Evolutionary conservation across 345 rosid species (phyloP), one percentile per base, ranked within the genome.

Genomic region (Eucalyptus regnans): DNA sequence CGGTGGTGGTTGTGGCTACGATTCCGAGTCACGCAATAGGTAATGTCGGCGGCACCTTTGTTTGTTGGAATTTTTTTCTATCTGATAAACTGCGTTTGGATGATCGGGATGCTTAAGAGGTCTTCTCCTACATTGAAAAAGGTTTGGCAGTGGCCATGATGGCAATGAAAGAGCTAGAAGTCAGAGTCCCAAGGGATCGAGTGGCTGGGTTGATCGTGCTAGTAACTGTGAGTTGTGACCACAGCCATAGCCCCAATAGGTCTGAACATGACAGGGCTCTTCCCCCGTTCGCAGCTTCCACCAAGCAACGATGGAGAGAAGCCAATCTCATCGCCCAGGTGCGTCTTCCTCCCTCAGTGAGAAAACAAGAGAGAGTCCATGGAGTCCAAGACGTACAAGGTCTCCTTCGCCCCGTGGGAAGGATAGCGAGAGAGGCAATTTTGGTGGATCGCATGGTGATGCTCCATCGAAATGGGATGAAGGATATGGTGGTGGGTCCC

Each of bases 211-310:
- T 79, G 90, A 85, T 84, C 87, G 88, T 48, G 90, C 80, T 91
- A 86, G 58, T 79, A 86, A 81, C 86, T 25, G 66, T 9, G 27
- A 50, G 92, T 44, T 91, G 92, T 33, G 94, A 94, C 9, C 90
- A 88, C 9, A 91, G 93, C 89, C 90, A 93, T 29, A 95, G 99
- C 91, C 96, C 98, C 2, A 94, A 92, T 84, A 93, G 94, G 88
- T 90, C 76, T 90, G 90, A 91, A 46, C 89, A 89, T 88, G 91
- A 90, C 29, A 93, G 91, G 46, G 90, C 64, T 43, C 87, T 50
- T 93, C 95, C 50, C 93, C 95, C 31, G 93, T 90, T 15, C 93
- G 92, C 48, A 94, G 97, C 90, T 96, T 95, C 92, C 99, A 96
- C 89, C 96, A 93, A 93, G 29, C 90, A 43, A 95, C 93, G 96